These are phyloP conservation scores for Karstenula rhodostoma DNA, from an alignment of 2,329 filamentous ascomycete species.

Conservation along the genomic window DNA sequence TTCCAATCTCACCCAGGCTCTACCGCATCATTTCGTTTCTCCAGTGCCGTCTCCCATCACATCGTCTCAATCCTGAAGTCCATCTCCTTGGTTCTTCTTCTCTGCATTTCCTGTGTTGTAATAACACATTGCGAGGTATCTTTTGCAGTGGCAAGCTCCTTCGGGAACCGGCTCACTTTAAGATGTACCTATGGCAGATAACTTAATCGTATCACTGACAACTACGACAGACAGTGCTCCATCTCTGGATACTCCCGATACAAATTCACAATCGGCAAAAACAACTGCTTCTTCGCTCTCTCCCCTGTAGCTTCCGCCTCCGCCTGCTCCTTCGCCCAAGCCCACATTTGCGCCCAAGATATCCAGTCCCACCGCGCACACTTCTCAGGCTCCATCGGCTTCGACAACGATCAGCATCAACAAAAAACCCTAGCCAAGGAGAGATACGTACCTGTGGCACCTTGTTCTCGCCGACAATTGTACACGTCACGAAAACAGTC, in stretches of 20 bases:
- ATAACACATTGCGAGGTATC: too few relatives aligned
- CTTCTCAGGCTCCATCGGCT: conserved; percentile 60
- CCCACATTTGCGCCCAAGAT: conserved; percentile 57
- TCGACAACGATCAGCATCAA: conserved; percentile 14
- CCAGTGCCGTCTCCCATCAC: not conserved
- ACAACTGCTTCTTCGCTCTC: conserved; percentile 49
- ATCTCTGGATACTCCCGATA: conserved; percentile 45
- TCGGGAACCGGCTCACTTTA: not conserved
- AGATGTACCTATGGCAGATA: not conserved
- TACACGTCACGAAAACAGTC: conserved; percentile 72
- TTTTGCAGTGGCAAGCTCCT: not conserved
- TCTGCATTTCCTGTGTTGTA: too few relatives aligned
- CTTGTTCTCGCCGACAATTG: conserved; percentile 56
- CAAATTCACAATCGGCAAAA: conserved; percentile 59
- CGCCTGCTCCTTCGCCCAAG: conserved; percentile 46
- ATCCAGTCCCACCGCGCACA: conserved; percentile 65
- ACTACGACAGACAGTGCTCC: conserved; percentile 27
- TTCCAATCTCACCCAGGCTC: not conserved
- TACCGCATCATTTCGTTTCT: not conserved
- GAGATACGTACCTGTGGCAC: conserved; percentile 62
- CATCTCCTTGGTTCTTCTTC: not conserved
- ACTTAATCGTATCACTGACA: not conserved
- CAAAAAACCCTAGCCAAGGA: conserved; percentile 20
- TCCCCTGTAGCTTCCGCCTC: conserved; percentile 35
- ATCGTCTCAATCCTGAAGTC: not conserved